Base-by-base conservation (phyloP, 129 eudicot species). In the Flaveria ramosissima region DNA sequence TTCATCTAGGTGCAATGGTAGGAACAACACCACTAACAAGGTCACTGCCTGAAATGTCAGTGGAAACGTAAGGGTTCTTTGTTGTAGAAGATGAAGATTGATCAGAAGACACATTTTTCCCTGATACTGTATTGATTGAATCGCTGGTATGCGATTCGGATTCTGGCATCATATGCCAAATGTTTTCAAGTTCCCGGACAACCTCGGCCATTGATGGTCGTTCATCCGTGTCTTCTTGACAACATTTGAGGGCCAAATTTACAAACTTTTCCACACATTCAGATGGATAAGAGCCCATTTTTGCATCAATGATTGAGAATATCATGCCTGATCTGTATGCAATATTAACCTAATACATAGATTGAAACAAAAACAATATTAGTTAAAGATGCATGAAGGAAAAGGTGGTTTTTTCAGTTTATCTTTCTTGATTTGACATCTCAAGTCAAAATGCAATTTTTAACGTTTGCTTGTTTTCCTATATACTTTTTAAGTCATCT, bases 141-240 rank as follows among this genome's bases (percentile, higher is more conserved):
- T 81, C 80, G 0, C 81, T 46, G 27, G 62, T 55, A 71, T 6
- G 78, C 16, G 96, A 71, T 48, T 86, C 92, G 0, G 89, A 90
- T 55, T 88, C 97, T 0, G 92, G 95, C 87, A 87, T 85, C 88
- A 86, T 81, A 0, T 48, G 56, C 87, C 92, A 82, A 53, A 93
- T 86, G 72, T 30, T 80, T 78, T 93, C 95, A 0, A 93, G 95
- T 76, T 90, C 98, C 12, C 92, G 81, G 14, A 84, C 90, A 14
- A 93, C 92, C 74, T 90, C 98, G 2, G 90, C 84, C 98, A 93
- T 90, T 5, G 95, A 80, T 45, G 98, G 97, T 6, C 98, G 84
- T 46, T 77, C 81, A 62, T 85, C 80, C 3, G 98, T 86, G 66
- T 90, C 96, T n/a, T 93, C 97, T 73, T 77, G 88, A 84, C 98